These are phyloP conservation scores for Fusarium euwallaceae DNA, from an alignment of 2,329 filamentous ascomycete species.

Conservation along the genomic window DNA sequence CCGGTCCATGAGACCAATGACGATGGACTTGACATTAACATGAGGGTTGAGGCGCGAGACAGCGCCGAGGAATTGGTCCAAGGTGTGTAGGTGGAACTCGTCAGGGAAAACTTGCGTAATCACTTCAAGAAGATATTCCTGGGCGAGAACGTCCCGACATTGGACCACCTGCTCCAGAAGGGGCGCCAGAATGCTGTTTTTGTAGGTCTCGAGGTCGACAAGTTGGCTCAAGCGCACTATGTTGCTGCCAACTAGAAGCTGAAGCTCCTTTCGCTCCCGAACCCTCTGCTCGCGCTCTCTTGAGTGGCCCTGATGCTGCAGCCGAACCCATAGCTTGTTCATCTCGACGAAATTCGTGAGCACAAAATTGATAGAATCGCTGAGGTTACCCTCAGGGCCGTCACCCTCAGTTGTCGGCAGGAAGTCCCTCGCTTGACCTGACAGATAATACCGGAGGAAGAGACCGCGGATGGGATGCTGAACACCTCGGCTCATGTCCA, in stretches of 20 bases:
- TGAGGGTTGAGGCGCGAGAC: conserved; percentile 94
- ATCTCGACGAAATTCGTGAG: conserved; percentile 99
- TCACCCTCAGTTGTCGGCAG: conserved; percentile 86
- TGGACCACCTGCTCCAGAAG: conserved; percentile 97
- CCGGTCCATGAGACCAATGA: conserved; percentile 97
- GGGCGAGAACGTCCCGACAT: conserved; percentile 94
- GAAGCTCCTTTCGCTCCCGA: conserved; percentile 93
- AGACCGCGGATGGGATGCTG: conserved; percentile 96
- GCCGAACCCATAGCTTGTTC: conserved; percentile 99
- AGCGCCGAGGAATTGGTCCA: conserved; percentile 94
- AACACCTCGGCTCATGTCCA: conserved; percentile 99
- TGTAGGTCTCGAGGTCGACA: conserved; percentile 95
- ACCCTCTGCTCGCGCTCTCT: conserved; percentile 93
- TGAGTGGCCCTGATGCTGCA: conserved; percentile 98
- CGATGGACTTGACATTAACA: conserved; percentile 97
- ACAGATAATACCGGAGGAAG: conserved; percentile 96
- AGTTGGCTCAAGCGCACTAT: conserved; percentile 94
- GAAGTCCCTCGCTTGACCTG: conserved; percentile 91
- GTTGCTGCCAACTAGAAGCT: conserved; percentile 96
- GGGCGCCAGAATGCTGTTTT: conserved; percentile 87
- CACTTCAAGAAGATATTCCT: conserved; percentile 97
- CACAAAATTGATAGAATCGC: conserved; percentile 98
- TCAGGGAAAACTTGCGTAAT: conserved; percentile 99
- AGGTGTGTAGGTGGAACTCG: conserved; percentile 96
- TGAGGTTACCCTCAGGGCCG: conserved; percentile 93